These are phyloP conservation scores for Cladosporium phlei DNA, from an alignment of 2,329 filamentous ascomycete genomes.

Conservation along the genomic window DNA sequence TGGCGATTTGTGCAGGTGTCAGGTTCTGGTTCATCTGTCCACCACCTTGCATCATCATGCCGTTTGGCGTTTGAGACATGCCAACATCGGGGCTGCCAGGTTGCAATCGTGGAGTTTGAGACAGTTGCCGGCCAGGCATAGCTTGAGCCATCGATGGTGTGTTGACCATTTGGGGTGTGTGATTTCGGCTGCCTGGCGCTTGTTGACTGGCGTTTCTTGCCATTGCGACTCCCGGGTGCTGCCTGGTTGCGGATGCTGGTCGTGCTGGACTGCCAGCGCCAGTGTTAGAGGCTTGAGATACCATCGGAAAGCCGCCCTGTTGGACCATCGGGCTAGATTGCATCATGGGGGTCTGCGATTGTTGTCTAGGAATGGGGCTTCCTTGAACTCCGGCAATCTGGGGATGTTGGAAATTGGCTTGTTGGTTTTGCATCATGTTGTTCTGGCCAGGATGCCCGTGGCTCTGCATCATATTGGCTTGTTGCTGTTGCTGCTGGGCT, in stretches of 20 bases:
- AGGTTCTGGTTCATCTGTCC: conserved; percentile 23
- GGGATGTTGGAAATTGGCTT: conserved; percentile 8
- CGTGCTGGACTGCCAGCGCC: conserved; percentile 61
- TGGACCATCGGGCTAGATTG: conserved; percentile 40
- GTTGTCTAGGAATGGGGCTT: conserved; percentile 54
- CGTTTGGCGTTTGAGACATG: conserved; percentile 24
- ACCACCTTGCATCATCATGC: conserved; percentile 27
- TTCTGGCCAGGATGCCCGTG: conserved; percentile 38
- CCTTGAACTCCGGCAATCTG: conserved; percentile 43
- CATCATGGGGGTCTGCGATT: conserved; percentile 43
- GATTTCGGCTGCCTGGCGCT: conserved; percentile 30
- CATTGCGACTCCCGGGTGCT: conserved; percentile 32
- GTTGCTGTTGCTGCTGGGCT: conserved; percentile 24
- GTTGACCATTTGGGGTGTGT: conserved; percentile 36
- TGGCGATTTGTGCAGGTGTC: conserved; percentile 29
- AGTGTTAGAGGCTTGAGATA: conserved; percentile 58
- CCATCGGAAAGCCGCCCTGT: conserved; percentile 44
- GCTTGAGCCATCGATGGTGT: conserved; percentile 34
- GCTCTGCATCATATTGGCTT: conserved; percentile 28
- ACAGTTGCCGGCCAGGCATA: conserved; percentile 33
- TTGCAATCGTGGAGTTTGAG: conserved; percentile 33
- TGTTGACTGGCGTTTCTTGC: conserved; percentile 36
- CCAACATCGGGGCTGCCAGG: conserved; percentile 31
- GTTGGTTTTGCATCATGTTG: conserved; percentile 25
- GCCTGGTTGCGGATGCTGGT: conserved; percentile 59